These are phyloP conservation scores for Encephalitozoon intestinalis DNA, from an alignment of 371 early-diverging fungal species.

Conservation along the genomic window DNA sequence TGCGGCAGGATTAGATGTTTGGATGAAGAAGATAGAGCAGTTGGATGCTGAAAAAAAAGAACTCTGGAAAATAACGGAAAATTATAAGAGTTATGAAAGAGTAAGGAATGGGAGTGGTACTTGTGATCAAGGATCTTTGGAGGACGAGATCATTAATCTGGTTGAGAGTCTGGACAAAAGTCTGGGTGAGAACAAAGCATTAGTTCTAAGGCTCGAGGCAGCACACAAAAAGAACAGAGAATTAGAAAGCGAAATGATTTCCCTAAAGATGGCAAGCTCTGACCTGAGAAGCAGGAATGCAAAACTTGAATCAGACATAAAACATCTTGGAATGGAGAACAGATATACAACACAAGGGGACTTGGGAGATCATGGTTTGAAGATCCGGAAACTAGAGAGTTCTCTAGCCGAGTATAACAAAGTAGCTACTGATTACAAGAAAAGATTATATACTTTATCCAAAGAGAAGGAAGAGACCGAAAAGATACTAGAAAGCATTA, in stretches of 20 bases:
- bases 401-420: background rate
- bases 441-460: conserved; percentile 22
- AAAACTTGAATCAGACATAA: background rate
- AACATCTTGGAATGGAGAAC: background rate
- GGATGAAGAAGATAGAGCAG: background rate
- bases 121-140: background rate
- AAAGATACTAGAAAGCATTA: conserved; percentile 32
- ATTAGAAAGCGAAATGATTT: conserved; percentile 5
- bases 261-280: conserved; percentile 17
- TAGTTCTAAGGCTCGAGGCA: background rate
- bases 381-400: conserved; percentile 34
- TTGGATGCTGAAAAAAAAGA: background rate
- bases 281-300: conserved; percentile 29
- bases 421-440: conserved; percentile 1
- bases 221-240: background rate
- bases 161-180: background rate
- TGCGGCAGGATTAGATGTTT: background rate
- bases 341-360: background rate
- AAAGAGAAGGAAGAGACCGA: conserved; percentile 39
- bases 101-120: background rate
- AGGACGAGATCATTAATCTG: conserved; percentile 10
- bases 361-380: background rate
- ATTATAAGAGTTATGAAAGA: background rate
- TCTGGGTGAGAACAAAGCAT: conserved; percentile 18
- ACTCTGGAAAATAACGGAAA: background rate